These are phyloP conservation scores for Aspergillus luchuensis DNA, from an alignment of 2,329 filamentous ascomycete species.

Conservation along the genomic window DNA sequence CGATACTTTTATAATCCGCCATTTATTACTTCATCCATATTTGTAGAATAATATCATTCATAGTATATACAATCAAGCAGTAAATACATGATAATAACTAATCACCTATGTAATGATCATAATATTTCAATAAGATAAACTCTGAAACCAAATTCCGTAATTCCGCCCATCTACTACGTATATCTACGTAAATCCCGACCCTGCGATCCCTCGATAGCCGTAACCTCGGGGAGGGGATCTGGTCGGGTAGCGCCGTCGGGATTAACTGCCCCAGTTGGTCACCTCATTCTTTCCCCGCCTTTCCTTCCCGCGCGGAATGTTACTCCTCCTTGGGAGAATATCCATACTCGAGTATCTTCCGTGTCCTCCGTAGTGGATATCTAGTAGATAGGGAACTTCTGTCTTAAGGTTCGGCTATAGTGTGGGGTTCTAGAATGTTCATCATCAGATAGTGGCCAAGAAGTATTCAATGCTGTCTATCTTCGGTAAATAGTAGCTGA, in stretches of 20 bases:
- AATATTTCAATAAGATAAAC: too few species aligned
- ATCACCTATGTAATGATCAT: too few species aligned
- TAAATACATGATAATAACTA: too few species aligned
- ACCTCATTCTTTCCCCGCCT: neutral
- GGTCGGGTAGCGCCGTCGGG: conserved; percentile 28
- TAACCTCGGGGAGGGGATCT: conserved; percentile 27
- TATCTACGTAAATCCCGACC: neutral
- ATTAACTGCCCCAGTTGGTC: conserved; percentile 18
- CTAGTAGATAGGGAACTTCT: too few species aligned
- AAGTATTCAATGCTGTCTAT: neutral
- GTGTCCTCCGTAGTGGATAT: too few species aligned
- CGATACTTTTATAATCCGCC: too few species aligned
- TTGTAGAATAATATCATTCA: too few species aligned
- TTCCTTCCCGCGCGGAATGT: conserved; percentile 1
- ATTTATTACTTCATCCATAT: too few species aligned
- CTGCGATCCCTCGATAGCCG: conserved; percentile 15
- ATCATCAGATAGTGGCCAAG: neutral
- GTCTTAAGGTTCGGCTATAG: neutral
- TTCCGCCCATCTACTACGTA: conserved; percentile 10
- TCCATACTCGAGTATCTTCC: too few species aligned
- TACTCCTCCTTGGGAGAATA: neutral
- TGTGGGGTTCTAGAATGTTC: neutral
- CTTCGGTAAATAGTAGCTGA: neutral
- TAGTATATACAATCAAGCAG: too few species aligned
- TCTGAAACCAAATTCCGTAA: neutral